Evolutionary conservation across 352 stramenopile genomes (phyloP).

Genomic region (Phytophthora hybrid): DNA sequence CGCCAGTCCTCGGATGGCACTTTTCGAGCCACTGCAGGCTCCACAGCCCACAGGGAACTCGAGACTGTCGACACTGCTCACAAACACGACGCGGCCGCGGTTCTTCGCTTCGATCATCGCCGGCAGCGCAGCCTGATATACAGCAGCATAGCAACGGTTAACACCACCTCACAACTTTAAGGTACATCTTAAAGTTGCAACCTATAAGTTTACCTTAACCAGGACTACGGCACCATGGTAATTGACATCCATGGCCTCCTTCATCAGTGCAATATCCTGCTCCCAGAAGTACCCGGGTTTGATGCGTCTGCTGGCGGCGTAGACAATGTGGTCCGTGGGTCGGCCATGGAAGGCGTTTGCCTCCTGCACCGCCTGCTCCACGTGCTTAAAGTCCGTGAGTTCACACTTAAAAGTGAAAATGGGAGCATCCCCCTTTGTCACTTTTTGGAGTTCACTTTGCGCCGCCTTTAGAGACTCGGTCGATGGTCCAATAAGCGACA

Average conservation of each 20-base stretch:
- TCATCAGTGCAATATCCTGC: conserved; percentile 56
- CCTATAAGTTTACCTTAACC: conserved; percentile 47
- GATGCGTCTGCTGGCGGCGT: conserved; percentile 41
- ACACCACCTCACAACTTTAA: not conserved
- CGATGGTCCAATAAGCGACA: conserved; percentile 59
- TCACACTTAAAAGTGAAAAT: conserved; percentile 59
- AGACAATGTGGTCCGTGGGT: conserved; percentile 71
- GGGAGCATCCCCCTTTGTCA: conserved; percentile 15
- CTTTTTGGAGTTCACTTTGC: conserved; percentile 44
- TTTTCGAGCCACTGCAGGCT: conserved; percentile 91
- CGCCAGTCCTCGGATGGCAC: conserved; percentile 90
- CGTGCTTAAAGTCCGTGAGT: conserved; percentile 42
- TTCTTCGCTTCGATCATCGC: conserved; percentile 65
- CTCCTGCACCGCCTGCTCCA: conserved; percentile 51
- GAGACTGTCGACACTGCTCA: conserved; percentile 59
- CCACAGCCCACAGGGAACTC: conserved; percentile 87
- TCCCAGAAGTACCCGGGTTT: conserved; percentile 59
- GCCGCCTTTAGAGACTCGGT: conserved; percentile 44
- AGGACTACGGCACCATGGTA: conserved; percentile 70
- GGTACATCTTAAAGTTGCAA: not conserved
- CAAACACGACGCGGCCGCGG: conserved; percentile 61
- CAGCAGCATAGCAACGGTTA: conserved; percentile 12
- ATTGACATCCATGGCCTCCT: conserved; percentile 61
- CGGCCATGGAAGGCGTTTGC: conserved; percentile 68
- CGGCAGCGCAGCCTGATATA: conserved; percentile 45